Conservation (phyloP, 73 alveolate genomes). For the Diophrys appendiculata region DNA sequence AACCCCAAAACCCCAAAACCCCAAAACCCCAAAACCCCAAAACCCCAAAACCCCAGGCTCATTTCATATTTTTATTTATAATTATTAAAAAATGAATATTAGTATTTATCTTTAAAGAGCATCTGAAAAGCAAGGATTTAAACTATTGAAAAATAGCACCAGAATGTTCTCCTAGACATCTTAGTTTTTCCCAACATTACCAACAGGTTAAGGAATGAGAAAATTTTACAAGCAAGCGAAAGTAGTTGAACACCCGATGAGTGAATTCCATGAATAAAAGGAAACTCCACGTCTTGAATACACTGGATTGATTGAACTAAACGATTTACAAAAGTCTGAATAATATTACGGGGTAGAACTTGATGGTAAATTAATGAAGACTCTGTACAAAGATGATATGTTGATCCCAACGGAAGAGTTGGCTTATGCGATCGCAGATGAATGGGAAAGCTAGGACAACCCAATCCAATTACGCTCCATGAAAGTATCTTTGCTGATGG, state of each 20-base stretch:
- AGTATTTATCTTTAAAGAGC: no score
- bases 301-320: conserved; percentile 1
- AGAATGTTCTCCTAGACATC: no score
- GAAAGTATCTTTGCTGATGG: conserved; percentile 27
- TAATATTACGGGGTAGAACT: conserved; percentile 24
- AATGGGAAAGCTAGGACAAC: conserved; percentile 32
- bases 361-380: conserved; percentile 34
- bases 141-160: no score
- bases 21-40: no score
- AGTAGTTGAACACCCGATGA: conserved; percentile 32
- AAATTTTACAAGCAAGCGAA: conserved; percentile 39
- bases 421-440: conserved; percentile 52
- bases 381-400: conserved; percentile 42
- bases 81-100: no score
- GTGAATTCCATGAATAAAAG: background rate
- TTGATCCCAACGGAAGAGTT: conserved; percentile 37
- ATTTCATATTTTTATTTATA: no score
- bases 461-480: background rate
- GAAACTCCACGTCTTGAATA: background rate
- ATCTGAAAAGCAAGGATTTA: no score
- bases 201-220: conserved; percentile 14
- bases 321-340: conserved; percentile 15
- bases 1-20: no score
- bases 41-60: no score
- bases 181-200: conserved; percentile 40